Conservation (phyloP, 208 protist genomes). For the Leishmania aethiopica region DNA sequence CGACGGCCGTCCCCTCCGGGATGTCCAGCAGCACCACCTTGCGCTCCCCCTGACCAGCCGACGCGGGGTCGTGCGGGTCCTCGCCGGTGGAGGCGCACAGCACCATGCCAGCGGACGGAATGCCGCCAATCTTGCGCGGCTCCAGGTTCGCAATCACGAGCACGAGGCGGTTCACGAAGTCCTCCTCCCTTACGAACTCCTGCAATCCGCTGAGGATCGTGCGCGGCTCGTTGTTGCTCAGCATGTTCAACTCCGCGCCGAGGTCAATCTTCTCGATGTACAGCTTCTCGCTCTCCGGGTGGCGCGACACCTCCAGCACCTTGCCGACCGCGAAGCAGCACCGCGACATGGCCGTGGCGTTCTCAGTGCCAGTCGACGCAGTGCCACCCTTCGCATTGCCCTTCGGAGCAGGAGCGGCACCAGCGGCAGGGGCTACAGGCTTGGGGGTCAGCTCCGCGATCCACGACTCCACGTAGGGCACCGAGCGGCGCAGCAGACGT, state of each 20-base stretch:
- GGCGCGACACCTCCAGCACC: slow-evolving; percentile 82
- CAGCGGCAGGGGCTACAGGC: slow-evolving; percentile 19
- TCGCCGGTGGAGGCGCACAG: slow-evolving; percentile 83
- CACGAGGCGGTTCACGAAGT: slow-evolving; percentile 84
- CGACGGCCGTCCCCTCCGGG: slow-evolving; percentile 81
- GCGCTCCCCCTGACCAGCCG: slow-evolving; percentile 46
- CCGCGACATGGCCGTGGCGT: slow-evolving; percentile 75
- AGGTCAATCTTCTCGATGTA: slow-evolving; percentile 96
- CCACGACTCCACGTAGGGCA: slow-evolving; percentile 81
- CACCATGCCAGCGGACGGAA: slow-evolving; percentile 93
- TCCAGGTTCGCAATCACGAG: slow-evolving; percentile 94
- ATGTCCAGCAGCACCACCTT: slow-evolving; percentile 86
- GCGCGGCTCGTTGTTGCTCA: slow-evolving; percentile 68
- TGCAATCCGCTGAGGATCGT: slow-evolving; percentile 93
- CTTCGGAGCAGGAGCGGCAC: slow-evolving; percentile 17
- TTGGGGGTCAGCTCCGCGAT: slow-evolving; percentile 61
- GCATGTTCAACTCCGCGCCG: slow-evolving; percentile 74
- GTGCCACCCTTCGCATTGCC: slow-evolving; percentile 21
- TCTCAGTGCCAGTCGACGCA: slow-evolving; percentile 20
- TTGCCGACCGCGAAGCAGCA: slow-evolving; percentile 89
- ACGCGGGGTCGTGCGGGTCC: slow-evolving; percentile 45
- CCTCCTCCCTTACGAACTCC: slow-evolving; percentile 81
- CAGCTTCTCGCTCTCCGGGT: slow-evolving; percentile 91
- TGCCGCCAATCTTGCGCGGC: slow-evolving; percentile 91
- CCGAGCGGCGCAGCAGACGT: slow-evolving; percentile 71